Base-by-base conservation (phyloP, 2,329 filamentous ascomycete species). In the Periconia digitata region DNA sequence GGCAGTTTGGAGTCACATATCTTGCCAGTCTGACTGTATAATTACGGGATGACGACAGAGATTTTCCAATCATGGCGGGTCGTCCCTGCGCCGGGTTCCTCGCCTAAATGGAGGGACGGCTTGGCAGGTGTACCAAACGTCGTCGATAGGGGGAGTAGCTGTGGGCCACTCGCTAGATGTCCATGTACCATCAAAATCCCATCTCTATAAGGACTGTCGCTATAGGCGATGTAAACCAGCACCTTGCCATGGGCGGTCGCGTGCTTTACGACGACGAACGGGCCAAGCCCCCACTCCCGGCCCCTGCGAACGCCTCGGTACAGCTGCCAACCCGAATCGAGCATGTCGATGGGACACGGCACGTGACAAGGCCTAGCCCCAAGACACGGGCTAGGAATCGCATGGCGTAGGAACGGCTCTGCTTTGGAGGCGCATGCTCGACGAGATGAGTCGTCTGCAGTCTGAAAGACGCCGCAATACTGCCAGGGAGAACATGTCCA, bases 1-100 rank as follows among this genome's bases (percentile, higher is more conserved):
- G n/a, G 27, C 12, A 4, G 27, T 32, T 10, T 13, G n/a, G 27
- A 32, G 10, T 32, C 27, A 32, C n/a, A 32, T 6, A 27, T 27
- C 6, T 10, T 5, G n/a, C n/a, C n/a, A n/a, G 5, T 32, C 12
- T 32, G 27, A 32, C 27, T 32, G 27, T 4, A 32, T 32, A 32
- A 32, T 32, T 38, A 38, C 35, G 16, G 35, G 16, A 38, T 38
- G 35, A 27, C 39, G 39, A 41, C 6, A 41, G 39, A 41, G 20
- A 21, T 38, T 38, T 38, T 21, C 35, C 35, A 21, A 10, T 4
- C 16, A 38, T 8, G 5, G 16, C 12, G 4, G 20, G 27, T 32
- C n/a, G 27, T 32, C 27, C 27, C 27, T 32, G 27, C 27, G 27
- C 27, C 27, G 27, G 27, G 27, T 15, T 32, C 5, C 27, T 32